These are phyloP conservation scores for Ophiostoma montium DNA, from an alignment of 2,329 filamentous ascomycete species.

Conservation along the genomic window DNA sequence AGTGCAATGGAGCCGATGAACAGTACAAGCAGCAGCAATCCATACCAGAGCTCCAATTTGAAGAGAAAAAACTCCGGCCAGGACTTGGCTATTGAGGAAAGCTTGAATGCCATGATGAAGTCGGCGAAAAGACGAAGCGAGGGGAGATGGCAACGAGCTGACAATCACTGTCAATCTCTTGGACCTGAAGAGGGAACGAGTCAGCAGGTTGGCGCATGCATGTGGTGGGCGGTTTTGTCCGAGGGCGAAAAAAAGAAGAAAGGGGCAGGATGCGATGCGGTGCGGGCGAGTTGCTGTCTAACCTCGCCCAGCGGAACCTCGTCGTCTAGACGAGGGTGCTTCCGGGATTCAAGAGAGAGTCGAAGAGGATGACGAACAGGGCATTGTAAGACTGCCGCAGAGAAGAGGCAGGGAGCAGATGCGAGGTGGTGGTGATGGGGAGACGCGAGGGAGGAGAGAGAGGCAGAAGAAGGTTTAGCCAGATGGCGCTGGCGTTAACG, in stretches of 20 bases:
- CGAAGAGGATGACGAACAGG: conserved; percentile 7
- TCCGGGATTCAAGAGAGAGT: conserved; percentile 8
- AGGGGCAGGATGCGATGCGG: not conserved
- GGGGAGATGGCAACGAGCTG: conserved; percentile 5
- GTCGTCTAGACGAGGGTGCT: conserved; percentile 6
- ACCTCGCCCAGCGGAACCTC: conserved; percentile 8
- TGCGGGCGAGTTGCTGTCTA: conserved; percentile 3
- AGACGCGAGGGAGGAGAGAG: not conserved
- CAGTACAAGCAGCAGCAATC: conserved; percentile 35
- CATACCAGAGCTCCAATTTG: conserved; percentile 36
- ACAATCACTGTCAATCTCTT: not conserved
- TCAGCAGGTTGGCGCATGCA: not conserved
- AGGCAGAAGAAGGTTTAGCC: not conserved
- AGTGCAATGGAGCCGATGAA: conserved; percentile 37
- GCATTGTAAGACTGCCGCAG: conserved; percentile 9
- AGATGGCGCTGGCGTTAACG: not conserved
- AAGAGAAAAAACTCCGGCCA: conserved; percentile 30
- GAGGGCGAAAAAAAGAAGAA: not conserved
- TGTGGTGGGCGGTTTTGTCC: not conserved
- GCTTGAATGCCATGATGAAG: conserved; percentile 14
- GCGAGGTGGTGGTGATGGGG: not conserved
- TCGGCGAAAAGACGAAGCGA: conserved; percentile 7
- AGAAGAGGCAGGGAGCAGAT: not conserved
- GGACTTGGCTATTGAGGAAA: conserved; percentile 12
- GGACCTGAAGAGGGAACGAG: not conserved